Conservation (phyloP, 23 red algal genomes). For the Gracilaria vermiculophylla region DNA sequence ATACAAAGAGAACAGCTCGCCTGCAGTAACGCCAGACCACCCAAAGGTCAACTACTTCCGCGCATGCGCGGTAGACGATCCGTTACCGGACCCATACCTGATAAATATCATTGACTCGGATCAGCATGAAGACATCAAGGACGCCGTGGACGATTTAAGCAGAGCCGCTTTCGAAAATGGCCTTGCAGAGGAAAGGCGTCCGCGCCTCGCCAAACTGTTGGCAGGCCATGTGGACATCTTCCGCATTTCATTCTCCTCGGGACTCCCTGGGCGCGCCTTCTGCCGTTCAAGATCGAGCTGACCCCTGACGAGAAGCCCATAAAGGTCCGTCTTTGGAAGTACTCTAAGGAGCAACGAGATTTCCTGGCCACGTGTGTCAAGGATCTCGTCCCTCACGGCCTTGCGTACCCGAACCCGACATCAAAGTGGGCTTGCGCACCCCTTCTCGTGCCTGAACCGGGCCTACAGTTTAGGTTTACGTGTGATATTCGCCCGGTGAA, state of each 20-base stretch:
- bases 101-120: slow-evolving; percentile 7
- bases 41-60: slow-evolving; percentile 18
- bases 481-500: slow-evolving; percentile 24
- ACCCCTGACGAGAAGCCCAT: slow-evolving; percentile 9
- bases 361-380: slow-evolving; percentile 2
- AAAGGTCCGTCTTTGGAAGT: slow-evolving; percentile 47
- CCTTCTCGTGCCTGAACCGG: slow-evolving; percentile 39
- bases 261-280: not conserved
- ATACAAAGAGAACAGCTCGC: not conserved
- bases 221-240: slow-evolving; percentile 3
- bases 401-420: slow-evolving; percentile 25
- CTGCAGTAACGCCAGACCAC: not conserved
- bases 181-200: not conserved
- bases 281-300: not conserved
- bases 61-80: slow-evolving; percentile 21
- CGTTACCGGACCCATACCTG: slow-evolving; percentile 31
- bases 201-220: not conserved
- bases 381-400: slow-evolving; percentile 21
- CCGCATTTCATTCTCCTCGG: slow-evolving; percentile 43
- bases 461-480: slow-evolving; percentile 1
- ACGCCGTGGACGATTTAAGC: not conserved
- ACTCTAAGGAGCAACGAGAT: slow-evolving; percentile 31
- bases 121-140: not conserved
- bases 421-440: slow-evolving; percentile 46
- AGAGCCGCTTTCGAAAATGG: slow-evolving; percentile 10